Evolutionary conservation across 345 rosid species (phyloP), one percentile per base, ranked within the genome.

Genomic region (Bretschneidera sinensis): DNA sequence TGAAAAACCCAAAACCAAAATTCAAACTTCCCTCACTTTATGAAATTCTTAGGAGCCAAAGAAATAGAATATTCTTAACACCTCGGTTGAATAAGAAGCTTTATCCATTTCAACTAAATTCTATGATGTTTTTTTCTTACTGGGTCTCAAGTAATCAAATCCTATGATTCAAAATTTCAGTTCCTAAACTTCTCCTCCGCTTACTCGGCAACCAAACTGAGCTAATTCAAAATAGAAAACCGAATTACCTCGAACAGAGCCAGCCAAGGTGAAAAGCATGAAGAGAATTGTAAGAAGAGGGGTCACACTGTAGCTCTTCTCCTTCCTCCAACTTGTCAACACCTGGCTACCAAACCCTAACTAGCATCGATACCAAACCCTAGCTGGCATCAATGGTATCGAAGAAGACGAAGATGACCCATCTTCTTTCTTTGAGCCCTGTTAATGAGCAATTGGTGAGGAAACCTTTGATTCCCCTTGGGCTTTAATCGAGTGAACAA

Each of bases 261-360:
- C 97, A 91, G 22, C 95, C 96, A 52, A 88, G 78, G 68, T 84
- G 92, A 77, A 95, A 86, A 43, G 80, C 99, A 22, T 88, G 89
- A 66, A 95, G 97, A 19, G 87, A 86, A 71, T 91, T 91, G 54
- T 95, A 91, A 51, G 75, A 96, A 64, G 97, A 85, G 18, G 89
- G 87, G 66, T 91, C 99, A 48, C 95, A 91, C 75, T 88, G 96
- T 57, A 95, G 99, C 67, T 91, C 97, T 61, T 95, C 97, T 57
- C 89, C 99, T 51, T 91, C 97, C 80, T 85, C 96, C 20, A 91
- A 75, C 76, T 84, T 82, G 77, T 95, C 97, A 1, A 91, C 97
- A 53, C 99, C 99, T 57, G 97, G 97, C 64, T 85, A 92, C 99
- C 97, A 95, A 63, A 95, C 91, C 79, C 79, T n/a, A n/a, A n/a